phyloP scores from a whole-genome alignment of 768 basidiomycete genomes.

The Pisolithus microcarpus region DNA sequence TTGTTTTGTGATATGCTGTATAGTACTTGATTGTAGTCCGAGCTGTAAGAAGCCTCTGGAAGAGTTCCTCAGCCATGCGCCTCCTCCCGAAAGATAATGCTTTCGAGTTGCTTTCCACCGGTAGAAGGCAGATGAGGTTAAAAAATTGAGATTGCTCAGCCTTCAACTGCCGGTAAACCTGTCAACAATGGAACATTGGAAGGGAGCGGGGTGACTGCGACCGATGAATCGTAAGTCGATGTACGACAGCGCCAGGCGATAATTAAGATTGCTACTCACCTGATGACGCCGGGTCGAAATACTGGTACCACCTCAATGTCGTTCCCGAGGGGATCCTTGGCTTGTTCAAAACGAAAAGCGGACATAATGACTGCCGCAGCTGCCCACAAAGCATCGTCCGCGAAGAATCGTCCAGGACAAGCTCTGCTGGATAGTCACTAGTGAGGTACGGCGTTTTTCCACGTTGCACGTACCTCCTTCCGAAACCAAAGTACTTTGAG shows the following conservation, averaged over 20 bases:
- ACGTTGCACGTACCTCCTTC: background rate
- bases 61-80: no score
- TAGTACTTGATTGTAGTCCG: no score
- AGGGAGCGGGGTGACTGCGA: background rate
- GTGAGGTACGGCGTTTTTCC: background rate
- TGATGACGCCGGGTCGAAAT: background rate
- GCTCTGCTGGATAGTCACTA: background rate
- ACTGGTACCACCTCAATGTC: background rate
- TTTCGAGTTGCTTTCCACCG: no score
- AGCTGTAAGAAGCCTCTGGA: no score
- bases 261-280: background rate
- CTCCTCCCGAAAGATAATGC: no score
- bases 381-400: background rate
- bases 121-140: no score
- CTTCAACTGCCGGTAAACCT: background rate
- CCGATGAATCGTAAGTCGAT: no score
- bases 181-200: background rate
- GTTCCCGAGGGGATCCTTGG: background rate
- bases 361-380: background rate
- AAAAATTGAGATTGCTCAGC: no score
- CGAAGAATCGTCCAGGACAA: constrained; percentile 1
- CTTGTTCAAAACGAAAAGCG: background rate
- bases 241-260: background rate
- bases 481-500: background rate
- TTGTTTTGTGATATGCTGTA: no score